Evolutionary conservation across 208 protist species (phyloP).

Genomic region (Acanthamoeba triangularis): DNA sequence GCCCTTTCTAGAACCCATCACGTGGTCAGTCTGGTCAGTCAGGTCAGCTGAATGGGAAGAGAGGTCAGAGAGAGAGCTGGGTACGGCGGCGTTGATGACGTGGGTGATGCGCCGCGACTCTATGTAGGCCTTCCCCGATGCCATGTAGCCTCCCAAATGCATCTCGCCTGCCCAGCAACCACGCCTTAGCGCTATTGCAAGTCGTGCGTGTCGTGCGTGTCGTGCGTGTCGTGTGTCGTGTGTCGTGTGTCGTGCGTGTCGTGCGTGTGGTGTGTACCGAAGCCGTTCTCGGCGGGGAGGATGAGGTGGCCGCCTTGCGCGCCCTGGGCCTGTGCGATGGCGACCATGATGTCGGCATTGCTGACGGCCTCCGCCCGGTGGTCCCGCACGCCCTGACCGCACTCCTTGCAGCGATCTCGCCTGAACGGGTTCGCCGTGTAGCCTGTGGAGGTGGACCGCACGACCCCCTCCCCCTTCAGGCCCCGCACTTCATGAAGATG

Average conservation of each 20-base stretch:
- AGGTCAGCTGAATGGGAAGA: background rate
- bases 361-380: background rate
- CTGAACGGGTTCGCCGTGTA: slow-evolving; percentile 23
- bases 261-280: background rate
- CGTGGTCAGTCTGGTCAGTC: no score
- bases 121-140: background rate
- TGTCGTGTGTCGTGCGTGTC: no score
- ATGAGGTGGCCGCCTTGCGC: background rate
- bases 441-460: background rate
- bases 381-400: background rate
- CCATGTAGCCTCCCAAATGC: slow-evolving; percentile 9
- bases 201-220: background rate
- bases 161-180: background rate
- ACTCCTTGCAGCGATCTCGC: background rate
- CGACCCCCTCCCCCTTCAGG: background rate
- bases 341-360: background rate
- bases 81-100: slow-evolving; percentile 44
- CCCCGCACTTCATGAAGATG: background rate
- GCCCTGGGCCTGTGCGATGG: background rate
- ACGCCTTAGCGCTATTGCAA: background rate
- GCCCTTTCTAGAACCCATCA: background rate
- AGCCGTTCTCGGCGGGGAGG: background rate
- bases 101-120: slow-evolving; percentile 27
- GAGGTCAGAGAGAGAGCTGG: background rate
- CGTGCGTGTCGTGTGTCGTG: background rate